Evolutionary conservation across 139 green algal species (phyloP), one percentile per base, ranked within the genome.

Genomic region (Edaphochlamys debaryana): DNA sequence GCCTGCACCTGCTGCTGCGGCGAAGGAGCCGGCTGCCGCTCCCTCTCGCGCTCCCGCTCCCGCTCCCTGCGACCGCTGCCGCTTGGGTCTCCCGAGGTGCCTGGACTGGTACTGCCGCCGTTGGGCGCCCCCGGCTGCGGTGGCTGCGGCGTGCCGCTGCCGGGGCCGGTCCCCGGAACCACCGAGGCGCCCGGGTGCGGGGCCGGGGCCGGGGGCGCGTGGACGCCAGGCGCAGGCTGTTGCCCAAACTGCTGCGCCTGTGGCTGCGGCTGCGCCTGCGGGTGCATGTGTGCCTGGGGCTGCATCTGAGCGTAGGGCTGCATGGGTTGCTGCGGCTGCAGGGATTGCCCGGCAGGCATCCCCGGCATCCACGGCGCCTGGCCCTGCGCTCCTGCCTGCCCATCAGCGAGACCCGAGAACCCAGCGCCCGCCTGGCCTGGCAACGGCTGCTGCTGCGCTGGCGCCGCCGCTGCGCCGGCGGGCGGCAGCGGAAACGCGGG

Each of bases 401-500:
- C n/a, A n/a, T n/a, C n/a, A n/a, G n/a, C n/a, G n/a, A n/a, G n/a
- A n/a, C n/a, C n/a, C n/a, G n/a, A n/a, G n/a, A n/a, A n/a, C n/a
- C n/a, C n/a, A 2, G 63, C 63, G 32, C 7, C 11, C 5, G 9
- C 63, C 63, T 2, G 20, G 2, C 20, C 50, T 58, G 50, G 20
- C 50, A 29, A 22, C 8, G 50, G 56, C 56, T 32, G 19, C 56
- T 9, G 56, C 56, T 63, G 17, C 17, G 52, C 17, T 27, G 52
- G 56, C 56, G 25, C 2, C 23, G 9, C 19, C 23, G 9, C 23
- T 9, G 56, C 56, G 3, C 19, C 17, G 19, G 56, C 9, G 34
- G 38, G 22, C 62, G 54, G 48, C 36, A n/a, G 11, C 69, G 63
- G 9, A 45, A 66, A 75, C 20, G 77, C 77, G 15, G 78, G 78